Evolutionary conservation across 2,329 filamentous ascomycete genomes (phyloP), one percentile per base, ranked within the genome.

Genomic region (Atkinsonella texensis): DNA sequence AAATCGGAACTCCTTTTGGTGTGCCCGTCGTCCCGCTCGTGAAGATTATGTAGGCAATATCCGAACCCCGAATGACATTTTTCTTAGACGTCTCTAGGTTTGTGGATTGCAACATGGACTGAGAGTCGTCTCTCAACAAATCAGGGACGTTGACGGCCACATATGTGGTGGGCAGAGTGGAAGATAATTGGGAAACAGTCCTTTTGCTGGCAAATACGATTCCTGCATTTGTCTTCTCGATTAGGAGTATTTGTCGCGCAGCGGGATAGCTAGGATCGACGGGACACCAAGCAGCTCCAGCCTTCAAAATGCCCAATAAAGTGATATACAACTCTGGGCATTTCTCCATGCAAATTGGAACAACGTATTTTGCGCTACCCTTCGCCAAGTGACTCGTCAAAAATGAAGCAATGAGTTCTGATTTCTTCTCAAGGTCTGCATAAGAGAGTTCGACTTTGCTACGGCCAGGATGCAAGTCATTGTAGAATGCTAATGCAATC

Each of bases 231-330:
- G 67, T 69, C 18, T 66, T 60, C 15, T 61, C 60, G 35, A 71
- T 65, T 3, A 70, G 60, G 28, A 67, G 64, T 46, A 66, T 66
- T n/a, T 65, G 66, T 44, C 68, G 60, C 49, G 64, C 64, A 11
- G 63, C 33, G 15, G 68, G 68, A 17, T 66, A 69, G 6, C 64
- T 65, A 10, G 66, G 60, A 54, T 71, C 68, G 31, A 71, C 65
- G 0, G 69, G 67, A 52, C 65, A 70, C 62, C 66, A 71, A 1
- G 68, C 69, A 18, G 59, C 65, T 1, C 71, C 70, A 31, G 69
- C 64, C 53, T 72, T 72, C 46, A 73, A 56, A 23, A 68, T 63
- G 31, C 63, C 70, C 7, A 73, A 56, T 23, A 72, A 67, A n/a
- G 69, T 62, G 17, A 71, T 60, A 51, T 70, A 70, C 15, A 58